Evolutionary conservation across 306 rosid genomes (phyloP), one percentile per base, ranked within the genome.

Genomic region (Albizia julibrissin): DNA sequence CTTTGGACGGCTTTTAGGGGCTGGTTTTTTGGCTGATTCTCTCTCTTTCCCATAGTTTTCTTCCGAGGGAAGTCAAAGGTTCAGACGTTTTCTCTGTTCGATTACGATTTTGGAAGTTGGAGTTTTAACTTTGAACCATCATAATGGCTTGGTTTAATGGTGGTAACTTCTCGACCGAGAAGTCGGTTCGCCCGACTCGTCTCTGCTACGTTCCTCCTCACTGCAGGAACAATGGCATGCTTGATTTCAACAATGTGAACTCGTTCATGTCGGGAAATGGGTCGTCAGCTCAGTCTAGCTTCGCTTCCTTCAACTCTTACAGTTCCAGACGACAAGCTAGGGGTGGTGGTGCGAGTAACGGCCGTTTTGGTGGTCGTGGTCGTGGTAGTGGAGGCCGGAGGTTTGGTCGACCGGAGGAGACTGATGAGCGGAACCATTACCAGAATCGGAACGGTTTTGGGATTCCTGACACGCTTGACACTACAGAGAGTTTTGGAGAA

Each of bases 101-200:
- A 29, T 27, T 10, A n/a, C 40, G 39, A 16, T 15, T 29, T 65
- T 29, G 33, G 54, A 40, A 42, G 31, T 12, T 2, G 26, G 5
- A 34, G 22, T 50, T 18, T 49, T 2, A 15, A 3, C 19, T 15
- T 15, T 16, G 10, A 50, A 67, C 71, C 1, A 70, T 31, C 52
- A 66, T 84, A 12, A 84, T 90, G 94, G 72, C 84, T 3, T 87
- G 89, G 88, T 69, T 89, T n/a, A 85, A 85, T 40, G 44, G 74
- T 1, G 68, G 58, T 6, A 22, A 5, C 69, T 62, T 80, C 61
- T 87, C 82, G 14, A 46, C 83, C 80, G 87, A 7, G 44, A 86
- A 74, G 13, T 67, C 70, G 8, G 22, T 56, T 75, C 85, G 87
- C 62, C 49, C 79, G 3, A n/a, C 79, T 65, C 88, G 66, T 2